Conservation (phyloP, 2,329 filamentous ascomycete genomes). For the Neonectria sp. region DNA sequence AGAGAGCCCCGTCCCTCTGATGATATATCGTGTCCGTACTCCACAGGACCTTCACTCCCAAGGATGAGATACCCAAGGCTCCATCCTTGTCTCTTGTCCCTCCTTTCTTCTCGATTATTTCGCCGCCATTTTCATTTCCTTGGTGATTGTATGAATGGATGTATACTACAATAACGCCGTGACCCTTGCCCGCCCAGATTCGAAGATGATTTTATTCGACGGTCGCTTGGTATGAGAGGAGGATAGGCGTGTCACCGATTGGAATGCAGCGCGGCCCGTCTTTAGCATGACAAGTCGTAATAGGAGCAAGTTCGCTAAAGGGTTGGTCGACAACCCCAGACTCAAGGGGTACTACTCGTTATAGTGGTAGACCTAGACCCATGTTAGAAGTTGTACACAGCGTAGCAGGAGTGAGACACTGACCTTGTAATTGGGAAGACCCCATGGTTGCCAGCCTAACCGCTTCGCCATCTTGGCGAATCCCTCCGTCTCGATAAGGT, state of each 20-base stretch:
- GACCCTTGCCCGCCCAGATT: conserved; percentile 40
- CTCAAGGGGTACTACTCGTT: conserved; percentile 76
- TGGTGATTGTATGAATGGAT: conserved; percentile 22
- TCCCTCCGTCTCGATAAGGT: conserved; percentile 97
- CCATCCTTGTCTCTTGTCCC: conserved; percentile 1
- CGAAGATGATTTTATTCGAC: conserved; percentile 35
- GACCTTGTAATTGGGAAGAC: conserved; percentile 98
- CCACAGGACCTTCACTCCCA: conserved; percentile 1
- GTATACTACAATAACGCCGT: conserved; percentile 48
- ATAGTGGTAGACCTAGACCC: conserved; percentile 84
- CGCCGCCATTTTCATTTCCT: conserved; percentile 18
- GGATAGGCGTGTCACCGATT: conserved; percentile 15
- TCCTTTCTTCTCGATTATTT: conserved; percentile 13
- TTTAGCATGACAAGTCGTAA: conserved; percentile 35
- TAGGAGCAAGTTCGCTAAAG: conserved; percentile 24
- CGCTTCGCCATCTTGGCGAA: conserved; percentile 97
- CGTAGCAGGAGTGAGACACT: conserved; percentile 47
- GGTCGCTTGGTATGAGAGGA: conserved; percentile 23
- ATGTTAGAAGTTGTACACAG: conserved; percentile 28
- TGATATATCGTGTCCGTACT: conserved; percentile 20
- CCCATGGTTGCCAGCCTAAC: conserved; percentile 86
- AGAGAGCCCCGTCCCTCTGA: conserved; percentile 13
- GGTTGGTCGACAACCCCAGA: conserved; percentile 27
- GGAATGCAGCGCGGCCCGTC: conserved; percentile 24
- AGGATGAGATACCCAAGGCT: neutral